Evolutionary conservation across 306 rosid genomes (phyloP).

Genomic region (Calophaca sinica): DNA sequence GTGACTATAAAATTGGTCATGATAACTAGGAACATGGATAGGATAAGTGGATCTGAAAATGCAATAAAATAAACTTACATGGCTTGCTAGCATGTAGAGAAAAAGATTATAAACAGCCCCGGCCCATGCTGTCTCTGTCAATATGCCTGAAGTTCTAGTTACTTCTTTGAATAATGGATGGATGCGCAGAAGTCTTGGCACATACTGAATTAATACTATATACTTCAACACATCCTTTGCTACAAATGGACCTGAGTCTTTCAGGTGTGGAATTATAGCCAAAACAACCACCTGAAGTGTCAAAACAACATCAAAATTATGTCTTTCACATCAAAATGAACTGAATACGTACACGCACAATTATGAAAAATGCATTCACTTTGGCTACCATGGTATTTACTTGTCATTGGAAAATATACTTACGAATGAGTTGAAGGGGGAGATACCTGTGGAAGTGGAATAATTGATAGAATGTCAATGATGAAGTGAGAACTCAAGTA

Average conservation of each 20-base stretch:
- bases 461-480: conserved; percentile 79
- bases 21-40: conserved; percentile 6
- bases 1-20: conserved; percentile 36
- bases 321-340: conserved; percentile 16
- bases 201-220: conserved; percentile 59
- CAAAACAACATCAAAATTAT: conserved; percentile 17
- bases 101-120: conserved; percentile 87
- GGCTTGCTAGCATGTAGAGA: conserved; percentile 90
- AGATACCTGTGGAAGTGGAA: conserved; percentile 92
- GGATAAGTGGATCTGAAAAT: neutral
- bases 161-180: conserved; percentile 78
- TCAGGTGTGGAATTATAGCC: conserved; percentile 43
- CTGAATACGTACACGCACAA: neutral
- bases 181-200: conserved; percentile 79
- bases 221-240: conserved; percentile 62
- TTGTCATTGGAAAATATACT: conserved; percentile 1
- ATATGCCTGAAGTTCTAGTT: conserved; percentile 77
- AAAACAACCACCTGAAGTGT: conserved; percentile 62
- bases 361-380: conserved; percentile 3
- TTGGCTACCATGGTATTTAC: conserved; percentile 26
- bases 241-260: conserved; percentile 38
- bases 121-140: conserved; percentile 91
- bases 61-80: conserved; percentile 63
- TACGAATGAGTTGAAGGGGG: neutral
- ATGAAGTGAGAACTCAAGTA: conserved; percentile 72